phyloP scores from a whole-genome alignment of 202 grass and related monocot genomes.

The Elaeis oleifera region DNA sequence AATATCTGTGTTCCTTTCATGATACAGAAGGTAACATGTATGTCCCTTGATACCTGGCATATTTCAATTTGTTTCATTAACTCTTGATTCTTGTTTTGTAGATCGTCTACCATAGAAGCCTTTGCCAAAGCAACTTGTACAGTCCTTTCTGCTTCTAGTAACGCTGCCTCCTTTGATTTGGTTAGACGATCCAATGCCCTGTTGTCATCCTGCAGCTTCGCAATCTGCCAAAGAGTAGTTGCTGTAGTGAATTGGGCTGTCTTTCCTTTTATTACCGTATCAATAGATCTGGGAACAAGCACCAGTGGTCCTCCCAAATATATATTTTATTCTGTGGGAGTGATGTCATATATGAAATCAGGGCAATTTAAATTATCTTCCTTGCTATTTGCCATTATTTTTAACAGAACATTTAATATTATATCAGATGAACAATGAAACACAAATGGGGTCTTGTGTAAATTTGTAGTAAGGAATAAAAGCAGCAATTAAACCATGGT shows the following conservation, averaged over 20 bases:
- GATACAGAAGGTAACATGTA: conserved; percentile 8
- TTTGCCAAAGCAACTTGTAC: conserved; percentile 86
- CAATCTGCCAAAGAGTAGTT: conserved; percentile 44
- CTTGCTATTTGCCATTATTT: no score
- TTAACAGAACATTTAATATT: no score
- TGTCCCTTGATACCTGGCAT: conserved; percentile 60
- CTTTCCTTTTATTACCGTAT: background rate
- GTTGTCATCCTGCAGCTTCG: conserved; percentile 85
- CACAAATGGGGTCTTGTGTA: no score
- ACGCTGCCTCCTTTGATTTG: conserved; percentile 91
- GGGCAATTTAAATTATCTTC: no score
- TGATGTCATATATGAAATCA: no score
- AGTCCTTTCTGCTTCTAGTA: conserved; percentile 89
- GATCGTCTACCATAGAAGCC: conserved; percentile 90
- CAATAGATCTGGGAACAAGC: background rate
- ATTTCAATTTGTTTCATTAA: conserved; percentile 99
- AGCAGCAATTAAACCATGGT: no score
- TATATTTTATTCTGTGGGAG: no score
- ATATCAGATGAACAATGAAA: no score
- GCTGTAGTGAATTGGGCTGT: conserved; percentile 18
- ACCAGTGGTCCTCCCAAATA: no score
- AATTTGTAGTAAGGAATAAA: no score
- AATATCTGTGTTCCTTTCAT: conserved; percentile 6
- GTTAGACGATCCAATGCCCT: conserved; percentile 94
- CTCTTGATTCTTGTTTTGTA: conserved; percentile 97